Conservation (phyloP, 139 green algal genomes). For the Astrephomene gubernaculifera region DNA sequence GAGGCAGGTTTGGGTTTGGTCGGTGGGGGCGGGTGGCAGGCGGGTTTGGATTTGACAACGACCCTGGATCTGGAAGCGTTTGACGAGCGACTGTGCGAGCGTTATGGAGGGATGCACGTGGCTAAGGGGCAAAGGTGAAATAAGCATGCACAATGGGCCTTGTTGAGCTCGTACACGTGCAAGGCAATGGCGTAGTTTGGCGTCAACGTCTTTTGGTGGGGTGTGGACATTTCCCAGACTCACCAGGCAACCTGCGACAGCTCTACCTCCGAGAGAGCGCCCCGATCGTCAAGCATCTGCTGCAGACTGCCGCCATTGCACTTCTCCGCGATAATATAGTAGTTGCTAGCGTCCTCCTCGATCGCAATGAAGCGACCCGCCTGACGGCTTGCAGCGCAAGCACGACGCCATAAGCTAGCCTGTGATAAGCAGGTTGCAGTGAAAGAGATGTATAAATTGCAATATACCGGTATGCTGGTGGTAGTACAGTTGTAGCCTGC, state of each 20-base stretch:
- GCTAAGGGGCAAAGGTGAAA: no score
- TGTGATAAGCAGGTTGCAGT: neutral
- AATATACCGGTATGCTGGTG: no score
- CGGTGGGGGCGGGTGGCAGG: neutral
- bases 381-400: conserved; percentile 5
- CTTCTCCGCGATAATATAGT: conserved; percentile 39
- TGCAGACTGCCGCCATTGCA: conserved; percentile 36
- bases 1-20: neutral
- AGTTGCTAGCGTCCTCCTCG: conserved; percentile 34
- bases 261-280: conserved; percentile 23
- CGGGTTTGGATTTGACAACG: no score
- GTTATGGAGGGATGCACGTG: no score
- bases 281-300: conserved; percentile 10
- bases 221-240: no score
- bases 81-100: no score
- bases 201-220: no score
- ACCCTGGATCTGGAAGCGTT: no score
- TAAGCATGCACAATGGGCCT: no score
- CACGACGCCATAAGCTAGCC: conserved; percentile 12
- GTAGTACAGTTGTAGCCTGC: neutral
- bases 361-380: conserved; percentile 12
- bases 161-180: no score
- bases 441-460: no score
- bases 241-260: conserved; percentile 34
- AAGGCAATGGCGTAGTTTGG: no score